Evolutionary conservation across 768 basidiomycete species (phyloP).

Genomic region (Imleria badia): DNA sequence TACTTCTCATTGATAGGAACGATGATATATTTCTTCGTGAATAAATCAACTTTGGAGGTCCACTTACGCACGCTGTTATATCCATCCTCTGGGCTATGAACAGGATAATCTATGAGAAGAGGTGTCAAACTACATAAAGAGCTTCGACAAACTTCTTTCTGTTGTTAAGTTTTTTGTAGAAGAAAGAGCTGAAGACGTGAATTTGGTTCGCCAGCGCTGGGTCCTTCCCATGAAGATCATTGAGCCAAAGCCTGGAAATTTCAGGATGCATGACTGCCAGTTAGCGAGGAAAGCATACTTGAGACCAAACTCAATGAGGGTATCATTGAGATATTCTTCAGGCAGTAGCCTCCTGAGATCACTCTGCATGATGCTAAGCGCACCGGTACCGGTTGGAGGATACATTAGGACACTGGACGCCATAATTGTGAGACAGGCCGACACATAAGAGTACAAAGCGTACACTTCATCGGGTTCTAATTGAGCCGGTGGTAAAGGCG

Average conservation of each 20-base stretch:
- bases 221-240: slow-evolving; percentile 50
- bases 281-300: slow-evolving; percentile 55
- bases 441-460: slow-evolving; percentile 13
- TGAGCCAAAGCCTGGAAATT: slow-evolving; percentile 63
- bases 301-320: slow-evolving; percentile 92
- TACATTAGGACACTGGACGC: slow-evolving; percentile 67
- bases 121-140: background rate
- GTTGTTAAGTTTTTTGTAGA: slow-evolving; percentile 88
- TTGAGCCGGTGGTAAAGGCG: slow-evolving; percentile 33
- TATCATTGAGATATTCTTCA: slow-evolving; percentile 92
- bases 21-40: slow-evolving; percentile 88
- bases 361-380: slow-evolving; percentile 77
- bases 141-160: slow-evolving; percentile 48
- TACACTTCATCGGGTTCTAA: slow-evolving; percentile 67
- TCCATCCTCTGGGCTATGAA: slow-evolving; percentile 52
- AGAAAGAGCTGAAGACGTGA: slow-evolving; percentile 96
- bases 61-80: slow-evolving; percentile 90
- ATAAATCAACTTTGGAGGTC: slow-evolving; percentile 88
- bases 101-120: slow-evolving; percentile 14
- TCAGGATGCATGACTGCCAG: slow-evolving; percentile 1
- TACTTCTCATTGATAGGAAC: slow-evolving; percentile 98
- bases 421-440: slow-evolving; percentile 2
- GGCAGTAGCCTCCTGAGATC: slow-evolving; percentile 74
- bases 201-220: slow-evolving; percentile 69
- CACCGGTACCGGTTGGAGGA: slow-evolving; percentile 66